Evolutionary conservation across 495 filamentous ascomycete species (phyloP).

Genomic region (Achaetomiella virescens): DNA sequence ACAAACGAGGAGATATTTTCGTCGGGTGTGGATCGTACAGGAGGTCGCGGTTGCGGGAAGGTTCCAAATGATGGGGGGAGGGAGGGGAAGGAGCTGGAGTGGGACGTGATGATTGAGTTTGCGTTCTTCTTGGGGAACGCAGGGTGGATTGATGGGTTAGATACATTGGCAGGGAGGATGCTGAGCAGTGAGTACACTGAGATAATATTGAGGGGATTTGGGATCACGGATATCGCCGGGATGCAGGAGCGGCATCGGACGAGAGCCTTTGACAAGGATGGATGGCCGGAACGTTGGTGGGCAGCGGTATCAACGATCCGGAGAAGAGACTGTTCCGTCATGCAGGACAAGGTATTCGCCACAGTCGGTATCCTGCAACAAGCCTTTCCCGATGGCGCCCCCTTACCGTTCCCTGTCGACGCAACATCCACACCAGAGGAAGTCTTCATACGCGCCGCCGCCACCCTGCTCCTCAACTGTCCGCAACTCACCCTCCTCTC

Average conservation of each 20-base stretch:
- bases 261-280: neutral
- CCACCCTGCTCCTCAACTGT: conserved; percentile 5
- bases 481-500: conserved; percentile 3
- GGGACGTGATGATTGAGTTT: conserved; percentile 6
- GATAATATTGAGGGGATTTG: neutral
- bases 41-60: conserved; percentile 8
- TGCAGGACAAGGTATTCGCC: conserved; percentile 14
- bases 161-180: neutral
- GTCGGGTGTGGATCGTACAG: conserved; percentile 17
- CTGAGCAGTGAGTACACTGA: neutral
- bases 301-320: conserved; percentile 2
- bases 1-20: conserved; percentile 9
- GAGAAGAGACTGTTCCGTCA: conserved; percentile 2
- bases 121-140: conserved; percentile 2
- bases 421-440: conserved; percentile 2
- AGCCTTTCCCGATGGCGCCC: neutral
- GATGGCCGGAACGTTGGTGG: conserved; percentile 12
- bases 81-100: neutral
- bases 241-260: neutral
- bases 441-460: conserved; percentile 9
- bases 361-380: conserved; percentile 16
- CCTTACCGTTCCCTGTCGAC: conserved; percentile 8
- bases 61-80: conserved; percentile 4
- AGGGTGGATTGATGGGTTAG: conserved; percentile 10
- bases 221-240: conserved; percentile 3